Percentiles rank a stretch among this genome's conserved stretches.
Conservation (phyloP, 2,329 filamentous ascomycete genomes). For the Stachybotrys elegans region DNA sequence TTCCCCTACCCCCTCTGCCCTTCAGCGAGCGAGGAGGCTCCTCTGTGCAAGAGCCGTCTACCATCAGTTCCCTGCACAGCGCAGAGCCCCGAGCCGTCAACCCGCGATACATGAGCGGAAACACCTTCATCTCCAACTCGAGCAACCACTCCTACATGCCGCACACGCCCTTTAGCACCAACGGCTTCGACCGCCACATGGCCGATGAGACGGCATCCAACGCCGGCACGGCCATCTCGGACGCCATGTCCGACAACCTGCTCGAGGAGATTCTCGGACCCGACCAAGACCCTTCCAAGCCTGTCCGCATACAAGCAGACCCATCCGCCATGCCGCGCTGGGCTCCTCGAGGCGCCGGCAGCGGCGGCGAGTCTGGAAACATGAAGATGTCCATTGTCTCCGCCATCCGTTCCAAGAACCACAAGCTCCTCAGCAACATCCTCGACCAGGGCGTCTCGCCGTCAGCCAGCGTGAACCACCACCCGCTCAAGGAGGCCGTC, state of each 20-base stretch:
- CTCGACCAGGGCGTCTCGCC: conserved; percentile 53
- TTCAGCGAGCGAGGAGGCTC: conserved; percentile 17
- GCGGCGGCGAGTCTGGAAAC: conserved; percentile 36
- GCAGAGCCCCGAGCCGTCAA: conserved; percentile 9
- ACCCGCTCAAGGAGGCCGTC: conserved; percentile 49
- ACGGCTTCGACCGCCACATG: conserved; percentile 1
- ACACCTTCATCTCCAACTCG: conserved; percentile 23
- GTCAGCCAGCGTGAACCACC: conserved; percentile 38
- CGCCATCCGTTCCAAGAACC: conserved; percentile 52
- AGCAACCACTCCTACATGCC: conserved; percentile 24
- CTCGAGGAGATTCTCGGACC: conserved; percentile 28
- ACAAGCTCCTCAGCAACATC: conserved; percentile 51
- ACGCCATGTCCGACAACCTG: conserved; percentile 20
- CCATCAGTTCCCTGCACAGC: background rate
- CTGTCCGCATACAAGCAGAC: conserved; percentile 46
- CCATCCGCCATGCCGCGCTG: conserved; percentile 46
- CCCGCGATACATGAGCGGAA: conserved; percentile 4
- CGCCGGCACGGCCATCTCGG: conserved; percentile 17
- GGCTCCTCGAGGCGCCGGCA: conserved; percentile 38
- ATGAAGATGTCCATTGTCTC: conserved; percentile 44
- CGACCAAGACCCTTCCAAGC: conserved; percentile 34
- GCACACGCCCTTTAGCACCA: too few relatives aligned
- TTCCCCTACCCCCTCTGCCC: conserved; percentile 19
- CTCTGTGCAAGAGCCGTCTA: conserved; percentile 10
- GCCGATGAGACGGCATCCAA: conserved; percentile 20